These are phyloP conservation scores for Globisporangium canariense DNA, from an alignment of 352 stramenopile genomes.

Conservation along the genomic window DNA sequence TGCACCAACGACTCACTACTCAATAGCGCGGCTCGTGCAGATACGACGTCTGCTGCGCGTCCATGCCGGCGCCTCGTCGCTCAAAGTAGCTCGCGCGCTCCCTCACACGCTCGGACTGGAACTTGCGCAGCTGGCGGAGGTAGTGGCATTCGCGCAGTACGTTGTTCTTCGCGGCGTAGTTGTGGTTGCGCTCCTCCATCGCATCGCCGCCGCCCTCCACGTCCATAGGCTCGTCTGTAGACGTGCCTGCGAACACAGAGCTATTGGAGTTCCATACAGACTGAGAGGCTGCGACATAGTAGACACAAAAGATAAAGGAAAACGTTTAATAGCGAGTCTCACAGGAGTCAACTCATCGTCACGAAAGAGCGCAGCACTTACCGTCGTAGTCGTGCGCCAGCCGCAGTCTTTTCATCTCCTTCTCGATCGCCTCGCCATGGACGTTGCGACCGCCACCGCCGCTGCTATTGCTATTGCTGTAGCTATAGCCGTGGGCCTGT, in stretches of 20 bases:
- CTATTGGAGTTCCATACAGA: slow-evolving; percentile 5
- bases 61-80: slow-evolving; percentile 19
- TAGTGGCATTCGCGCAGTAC: slow-evolving; percentile 75
- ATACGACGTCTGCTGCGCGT: slow-evolving; percentile 6
- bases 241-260: not conserved
- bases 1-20: not conserved
- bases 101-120: slow-evolving; percentile 54
- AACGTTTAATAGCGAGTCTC: not conserved
- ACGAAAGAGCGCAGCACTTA: not conserved
- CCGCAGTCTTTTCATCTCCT: slow-evolving; percentile 71
- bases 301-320: not conserved
- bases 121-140: slow-evolving; percentile 68
- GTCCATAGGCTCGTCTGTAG: slow-evolving; percentile 13
- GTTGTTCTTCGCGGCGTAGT: slow-evolving; percentile 53
- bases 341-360: not conserved
- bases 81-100: slow-evolving; percentile 44
- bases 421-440: slow-evolving; percentile 50
- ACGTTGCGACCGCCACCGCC: not conserved
- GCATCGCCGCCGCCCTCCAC: slow-evolving; percentile 24
- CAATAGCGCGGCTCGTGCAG: slow-evolving; percentile 27
- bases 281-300: slow-evolving; percentile 4
- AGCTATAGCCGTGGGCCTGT: not conserved
- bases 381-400: slow-evolving; percentile 64
- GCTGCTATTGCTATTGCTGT: not conserved
- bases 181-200: slow-evolving; percentile 16